A percentile compares a stretch with the other conserved stretches of the same genome.
These are phyloP conservation scores for Penicillium sp. DNA, from an alignment of 2,329 filamentous ascomycete species.

Conservation along the genomic window DNA sequence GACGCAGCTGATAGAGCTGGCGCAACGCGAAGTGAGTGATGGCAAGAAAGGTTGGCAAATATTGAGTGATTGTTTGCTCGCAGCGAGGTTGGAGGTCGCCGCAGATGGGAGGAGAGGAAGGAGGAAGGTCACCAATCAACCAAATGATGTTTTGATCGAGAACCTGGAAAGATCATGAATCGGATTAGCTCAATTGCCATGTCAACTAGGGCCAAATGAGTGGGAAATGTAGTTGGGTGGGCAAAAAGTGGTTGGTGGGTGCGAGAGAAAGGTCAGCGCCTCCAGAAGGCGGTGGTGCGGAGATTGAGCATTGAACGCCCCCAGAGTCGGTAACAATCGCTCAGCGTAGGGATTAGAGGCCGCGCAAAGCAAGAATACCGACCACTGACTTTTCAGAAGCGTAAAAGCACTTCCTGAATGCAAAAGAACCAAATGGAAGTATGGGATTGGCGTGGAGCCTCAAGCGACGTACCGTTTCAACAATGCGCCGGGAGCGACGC, in stretches of 20 bases:
- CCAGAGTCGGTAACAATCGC: constrained; percentile 29
- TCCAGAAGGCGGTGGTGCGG: constrained; percentile 40
- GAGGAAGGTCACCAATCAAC: constrained; percentile 22
- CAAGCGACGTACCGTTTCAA: constrained; percentile 37
- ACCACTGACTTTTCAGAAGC: not conserved
- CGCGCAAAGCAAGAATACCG: constrained; percentile 23
- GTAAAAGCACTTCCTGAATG: not conserved
- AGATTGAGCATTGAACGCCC: constrained; percentile 39
- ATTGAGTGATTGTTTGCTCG: constrained; percentile 17
- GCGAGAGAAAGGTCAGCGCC: constrained; percentile 25
- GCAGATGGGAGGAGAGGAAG: constrained; percentile 16
- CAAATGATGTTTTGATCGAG: constrained; percentile 9
- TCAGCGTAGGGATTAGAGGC: constrained; percentile 19
- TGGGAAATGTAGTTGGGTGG: constrained; percentile 9
- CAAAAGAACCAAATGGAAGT: constrained; percentile 2
- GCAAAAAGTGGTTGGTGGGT: constrained; percentile 22
- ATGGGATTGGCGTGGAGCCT: constrained; percentile 15
- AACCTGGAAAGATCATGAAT: constrained; percentile 23
- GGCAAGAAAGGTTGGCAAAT: not conserved
- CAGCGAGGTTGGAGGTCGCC: constrained; percentile 18
- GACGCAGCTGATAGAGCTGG: constrained; percentile 2
- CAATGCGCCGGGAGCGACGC: constrained; percentile 39
- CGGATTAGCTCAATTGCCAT: constrained; percentile 31
- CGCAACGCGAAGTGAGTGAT: not conserved
- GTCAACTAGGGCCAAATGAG: constrained; percentile 10